phyloP scores from a whole-genome alignment of 1,284 basidiomycete species.

The Naganishia sp. region DNA sequence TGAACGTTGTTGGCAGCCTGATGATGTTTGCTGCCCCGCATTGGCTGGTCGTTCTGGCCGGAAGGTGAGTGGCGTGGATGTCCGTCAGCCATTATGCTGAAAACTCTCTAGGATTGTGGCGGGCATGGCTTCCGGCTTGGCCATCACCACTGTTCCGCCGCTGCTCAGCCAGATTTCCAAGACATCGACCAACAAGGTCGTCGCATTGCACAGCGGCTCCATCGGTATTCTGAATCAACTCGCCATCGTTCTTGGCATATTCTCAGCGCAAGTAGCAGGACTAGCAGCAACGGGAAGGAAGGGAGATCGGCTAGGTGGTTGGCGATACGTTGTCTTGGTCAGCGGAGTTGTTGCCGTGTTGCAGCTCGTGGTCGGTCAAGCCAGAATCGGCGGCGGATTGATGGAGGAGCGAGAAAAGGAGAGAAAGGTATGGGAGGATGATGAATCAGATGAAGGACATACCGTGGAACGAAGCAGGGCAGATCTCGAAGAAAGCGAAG shows the following conservation, averaged over 20 bases:
- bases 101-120: slow-evolving; percentile 64
- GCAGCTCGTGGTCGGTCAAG: slow-evolving; percentile 61
- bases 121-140: slow-evolving; percentile 78
- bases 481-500: slow-evolving; percentile 9
- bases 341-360: slow-evolving; percentile 63
- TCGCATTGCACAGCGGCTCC: slow-evolving; percentile 38
- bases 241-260: slow-evolving; percentile 78
- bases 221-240: slow-evolving; percentile 84
- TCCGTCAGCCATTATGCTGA: not conserved
- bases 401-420: slow-evolving; percentile 19
- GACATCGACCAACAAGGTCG: slow-evolving; percentile 42
- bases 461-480: not conserved
- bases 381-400: not conserved
- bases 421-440: slow-evolving; percentile 60
- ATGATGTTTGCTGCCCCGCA: slow-evolving; percentile 67
- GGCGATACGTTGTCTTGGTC: slow-evolving; percentile 72
- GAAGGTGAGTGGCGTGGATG: slow-evolving; percentile 59
- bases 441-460: slow-evolving; percentile 45
- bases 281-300: slow-evolving; percentile 48
- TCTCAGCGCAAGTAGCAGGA: slow-evolving; percentile 65
- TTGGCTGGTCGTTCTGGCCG: slow-evolving; percentile 63
- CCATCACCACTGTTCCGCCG: slow-evolving; percentile 80
- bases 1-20: slow-evolving; percentile 64
- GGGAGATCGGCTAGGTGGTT: slow-evolving; percentile 54
- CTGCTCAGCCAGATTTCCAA: slow-evolving; percentile 81